phyloP scores from a whole-genome alignment of 495 filamentous ascomycete species.

The Platismatia glauca region DNA sequence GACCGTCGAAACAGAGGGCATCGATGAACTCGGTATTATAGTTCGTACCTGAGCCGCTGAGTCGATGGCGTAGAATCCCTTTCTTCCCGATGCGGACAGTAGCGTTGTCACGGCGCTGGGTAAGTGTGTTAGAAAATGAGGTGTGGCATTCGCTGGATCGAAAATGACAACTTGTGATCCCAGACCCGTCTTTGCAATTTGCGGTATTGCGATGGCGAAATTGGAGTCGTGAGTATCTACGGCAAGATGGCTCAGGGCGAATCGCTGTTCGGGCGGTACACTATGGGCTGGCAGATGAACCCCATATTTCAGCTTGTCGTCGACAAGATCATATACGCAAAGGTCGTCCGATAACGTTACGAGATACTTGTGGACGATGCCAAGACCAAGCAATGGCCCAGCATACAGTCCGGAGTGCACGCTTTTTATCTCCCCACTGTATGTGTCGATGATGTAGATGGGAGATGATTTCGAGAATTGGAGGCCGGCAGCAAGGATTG shows the following conservation, averaged over 20 bases:
- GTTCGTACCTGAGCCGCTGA: constrained; percentile 49
- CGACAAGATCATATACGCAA: constrained; percentile 58
- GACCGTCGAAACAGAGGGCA: constrained; percentile 36
- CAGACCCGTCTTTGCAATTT: constrained; percentile 11
- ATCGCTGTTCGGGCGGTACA: constrained; percentile 28
- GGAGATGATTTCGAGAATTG: constrained; percentile 30
- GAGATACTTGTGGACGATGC: constrained; percentile 50
- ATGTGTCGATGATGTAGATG: constrained; percentile 23
- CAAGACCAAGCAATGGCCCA: constrained; percentile 46
- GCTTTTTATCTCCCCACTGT: constrained; percentile 43
- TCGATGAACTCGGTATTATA: constrained; percentile 38
- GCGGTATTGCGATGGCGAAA: constrained; percentile 49
- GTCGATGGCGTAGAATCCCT: constrained; percentile 41
- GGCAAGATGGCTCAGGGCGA: constrained; percentile 47
- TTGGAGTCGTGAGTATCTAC: constrained; percentile 45
- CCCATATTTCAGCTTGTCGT: constrained; percentile 46
- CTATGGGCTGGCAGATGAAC: constrained; percentile 31
- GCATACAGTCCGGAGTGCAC: constrained; percentile 47
- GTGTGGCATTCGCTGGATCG: constrained; percentile 36
- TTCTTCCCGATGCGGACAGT: constrained; percentile 33
- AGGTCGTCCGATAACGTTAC: constrained; percentile 55
- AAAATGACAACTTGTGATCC: constrained; percentile 50
- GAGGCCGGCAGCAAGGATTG: constrained; percentile 59
- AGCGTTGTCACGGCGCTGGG: constrained; percentile 46
- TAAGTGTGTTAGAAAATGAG: constrained; percentile 40